phyloP scores from a whole-genome alignment of 2,329 filamentous ascomycete species.

The Plectosphaerella sp. region DNA sequence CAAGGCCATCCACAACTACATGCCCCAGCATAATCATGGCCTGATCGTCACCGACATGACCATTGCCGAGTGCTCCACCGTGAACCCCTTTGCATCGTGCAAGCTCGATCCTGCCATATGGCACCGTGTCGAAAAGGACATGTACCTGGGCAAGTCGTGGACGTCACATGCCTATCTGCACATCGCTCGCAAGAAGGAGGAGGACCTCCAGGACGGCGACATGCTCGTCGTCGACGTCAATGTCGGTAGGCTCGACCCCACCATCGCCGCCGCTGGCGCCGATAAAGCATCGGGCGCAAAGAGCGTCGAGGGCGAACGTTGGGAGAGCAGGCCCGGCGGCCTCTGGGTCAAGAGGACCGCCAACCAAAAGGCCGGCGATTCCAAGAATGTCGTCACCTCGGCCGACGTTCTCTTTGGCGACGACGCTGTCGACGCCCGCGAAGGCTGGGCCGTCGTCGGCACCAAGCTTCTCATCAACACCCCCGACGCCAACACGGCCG shows the following conservation, averaged over 20 bases:
- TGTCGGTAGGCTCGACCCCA: constrained; percentile 68
- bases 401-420: constrained; percentile 86
- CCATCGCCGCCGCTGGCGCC: constrained; percentile 17
- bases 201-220: constrained; percentile 70
- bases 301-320: constrained; percentile 55
- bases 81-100: constrained; percentile 74
- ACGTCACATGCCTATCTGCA: constrained; percentile 75
- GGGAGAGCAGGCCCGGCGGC: constrained; percentile 74
- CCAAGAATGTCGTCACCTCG: constrained; percentile 68
- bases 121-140: constrained; percentile 74
- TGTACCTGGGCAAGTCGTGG: constrained; percentile 69
- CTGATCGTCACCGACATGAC: constrained; percentile 83
- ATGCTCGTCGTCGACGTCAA: constrained; percentile 76
- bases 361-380: constrained; percentile 70
- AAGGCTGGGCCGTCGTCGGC: constrained; percentile 77
- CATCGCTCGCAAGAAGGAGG: constrained; percentile 79
- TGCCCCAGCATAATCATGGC: constrained; percentile 80
- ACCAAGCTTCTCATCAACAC: constrained; percentile 68
- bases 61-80: constrained; percentile 67
- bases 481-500: constrained; percentile 56
- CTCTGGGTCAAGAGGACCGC: constrained; percentile 78
- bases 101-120: constrained; percentile 67
- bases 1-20: constrained; percentile 77
- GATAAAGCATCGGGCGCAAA: constrained; percentile 37
- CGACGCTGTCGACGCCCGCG: constrained; percentile 84